Base-by-base conservation (phyloP, 495 filamentous ascomycete species). In the Zalerion maritima region DNA sequence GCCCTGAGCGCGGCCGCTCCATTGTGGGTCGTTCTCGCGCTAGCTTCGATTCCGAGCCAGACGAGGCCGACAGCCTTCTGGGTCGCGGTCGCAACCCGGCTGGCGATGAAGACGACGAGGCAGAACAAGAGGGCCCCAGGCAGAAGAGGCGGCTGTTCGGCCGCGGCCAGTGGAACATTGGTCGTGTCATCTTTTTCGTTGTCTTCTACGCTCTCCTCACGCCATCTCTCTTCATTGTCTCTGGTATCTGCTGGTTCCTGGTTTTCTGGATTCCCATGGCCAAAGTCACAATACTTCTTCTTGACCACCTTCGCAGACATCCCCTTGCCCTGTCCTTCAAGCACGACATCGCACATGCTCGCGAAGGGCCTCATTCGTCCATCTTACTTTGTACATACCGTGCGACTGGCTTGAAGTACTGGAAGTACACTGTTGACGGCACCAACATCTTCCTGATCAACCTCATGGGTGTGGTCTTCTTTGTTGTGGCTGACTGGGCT, bases 401-500 rank as follows among this genome's bases (percentile, higher is more conserved):
- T 36, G 89, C 87, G 17, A 87, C 86, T 9, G 89, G 89, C 13
- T 55, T 75, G 26, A 84, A 87, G 52, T 99, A 99, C 57, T 99
- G 91, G 84, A 99, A 96, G 50, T 99, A 99, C 52, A 99, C 89
- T 9, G 66, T 99, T 35, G 89, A 94, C 42, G 89, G 89, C 30
- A 96, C 91, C 25, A 99, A 99, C 55, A 87, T 99, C 45, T 94
- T 96, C 56, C 72, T 99, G 43, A 92, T 99, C 59, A 99, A 99
- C 46, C 66, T 99, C 24, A 79, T 94, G 53, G 75, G 68, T 13
- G 67, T 99, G 18, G 87, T 94, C 24, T 54, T 80, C 11, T 93
- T 99, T 42, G 81, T 81, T 43, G 87, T 96, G 38, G 75, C 87
- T 40, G 89, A 99, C 57, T 94, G 86, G 63, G 75, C 65, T 34